Base-by-base conservation (phyloP, 257 asterid species). In the Jacaranda copaia region DNA sequence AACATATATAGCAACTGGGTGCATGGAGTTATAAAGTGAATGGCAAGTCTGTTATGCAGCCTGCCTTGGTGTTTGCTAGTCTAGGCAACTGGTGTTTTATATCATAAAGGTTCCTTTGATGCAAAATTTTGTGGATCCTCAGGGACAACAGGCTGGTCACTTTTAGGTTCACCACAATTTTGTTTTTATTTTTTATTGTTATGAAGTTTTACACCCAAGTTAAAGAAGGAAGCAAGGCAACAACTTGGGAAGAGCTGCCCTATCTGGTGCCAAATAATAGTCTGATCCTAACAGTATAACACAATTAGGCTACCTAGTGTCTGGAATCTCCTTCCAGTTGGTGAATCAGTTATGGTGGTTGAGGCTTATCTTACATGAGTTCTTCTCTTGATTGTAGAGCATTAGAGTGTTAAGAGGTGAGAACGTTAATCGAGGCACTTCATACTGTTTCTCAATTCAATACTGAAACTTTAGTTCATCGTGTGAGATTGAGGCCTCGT, bases 391-490 rank as follows among this genome's bases (percentile, higher is more conserved):
- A 15, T 35, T 49, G 14, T 40, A 74, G 4, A 25, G 32, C 32
- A 25, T 2, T 25, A 25, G 52, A 42, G 36, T 70, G 52, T 70
- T 52, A 7, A 32, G 38, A 18, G 62, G 35, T 32, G 49, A 25
- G 63, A 16, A 48, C 39, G 12, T 67, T 45, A 38, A 46, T 52
- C 42, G 19, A 65, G 16, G 53, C 57, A 62, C 55, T 67, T 72
- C 19, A 32, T 76, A n/a, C 15, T 25, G 45, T 48, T 57, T 77
- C 77, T 68, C 53, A 7, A 18, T 51, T 73, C 49, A 25, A 77
- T 56, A 25, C 66, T 20, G 19, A 38, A 20, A 40, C 45, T 66
- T 38, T 62, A 57, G 43, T 38, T 65, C 64, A 56, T 43, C 58
- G 70, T 39, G 36, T 59, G 46, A 73, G 45, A 59, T 39, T 39